These are phyloP conservation scores for Annulohypoxylon maeteangense DNA, from an alignment of 495 filamentous ascomycete species.

Conservation along the genomic window DNA sequence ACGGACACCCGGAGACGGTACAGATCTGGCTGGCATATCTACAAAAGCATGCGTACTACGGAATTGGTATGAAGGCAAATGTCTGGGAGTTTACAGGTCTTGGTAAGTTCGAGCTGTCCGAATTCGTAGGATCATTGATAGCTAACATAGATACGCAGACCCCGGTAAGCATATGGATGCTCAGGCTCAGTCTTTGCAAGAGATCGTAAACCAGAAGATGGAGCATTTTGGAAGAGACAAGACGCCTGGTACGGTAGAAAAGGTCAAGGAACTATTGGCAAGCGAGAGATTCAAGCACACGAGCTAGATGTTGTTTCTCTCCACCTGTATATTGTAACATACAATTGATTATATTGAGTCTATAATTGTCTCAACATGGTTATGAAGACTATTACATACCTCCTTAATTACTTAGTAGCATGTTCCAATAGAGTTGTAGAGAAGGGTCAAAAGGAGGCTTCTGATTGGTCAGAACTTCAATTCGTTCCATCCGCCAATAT, in stretches of 20 bases:
- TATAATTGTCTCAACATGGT: conserved; percentile 13
- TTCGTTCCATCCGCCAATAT: conserved; percentile 23
- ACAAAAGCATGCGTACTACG: conserved; percentile 89
- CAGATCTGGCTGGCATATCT: conserved; percentile 92
- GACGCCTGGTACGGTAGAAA: conserved; percentile 59
- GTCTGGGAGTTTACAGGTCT: conserved; percentile 86
- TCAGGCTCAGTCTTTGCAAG: conserved; percentile 65
- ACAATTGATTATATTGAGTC: conserved; percentile 9
- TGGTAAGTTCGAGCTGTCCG: conserved; percentile 56
- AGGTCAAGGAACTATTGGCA: conserved; percentile 66
- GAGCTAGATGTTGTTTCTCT: conserved; percentile 29
- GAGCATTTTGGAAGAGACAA: conserved; percentile 69
- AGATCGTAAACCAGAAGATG: conserved; percentile 70
- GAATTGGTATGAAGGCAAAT: conserved; percentile 98
- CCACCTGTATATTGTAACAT: conserved; percentile 24
- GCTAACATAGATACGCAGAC: conserved; percentile 58
- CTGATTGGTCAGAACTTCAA: conserved; percentile 28
- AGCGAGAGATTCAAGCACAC: conserved; percentile 58
- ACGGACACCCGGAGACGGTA: conserved; percentile 88
- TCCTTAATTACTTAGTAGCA: background rate
- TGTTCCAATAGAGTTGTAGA: background rate
- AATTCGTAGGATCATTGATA: background rate
- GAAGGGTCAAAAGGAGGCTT: background rate
- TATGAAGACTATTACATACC: background rate
- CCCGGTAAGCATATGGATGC: conserved; percentile 74